Evolutionary conservation across 2,329 filamentous ascomycete genomes (phyloP).

Genomic region (Xylariaceae sp.): DNA sequence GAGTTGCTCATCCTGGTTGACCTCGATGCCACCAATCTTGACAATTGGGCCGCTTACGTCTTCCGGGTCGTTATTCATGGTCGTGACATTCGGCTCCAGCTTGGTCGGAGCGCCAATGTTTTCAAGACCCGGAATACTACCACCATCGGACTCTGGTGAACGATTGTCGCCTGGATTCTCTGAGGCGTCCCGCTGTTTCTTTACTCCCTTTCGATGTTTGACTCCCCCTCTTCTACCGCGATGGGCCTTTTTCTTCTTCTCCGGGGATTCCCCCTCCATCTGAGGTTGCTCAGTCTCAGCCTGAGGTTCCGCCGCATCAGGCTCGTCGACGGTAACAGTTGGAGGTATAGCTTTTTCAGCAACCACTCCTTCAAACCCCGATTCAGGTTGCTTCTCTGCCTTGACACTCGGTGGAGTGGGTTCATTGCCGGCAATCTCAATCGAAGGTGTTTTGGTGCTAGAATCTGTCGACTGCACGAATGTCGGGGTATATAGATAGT

Average conservation of each 20-base stretch:
- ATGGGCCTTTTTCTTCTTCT: conserved; percentile 67
- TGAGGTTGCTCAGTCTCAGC: conserved; percentile 30
- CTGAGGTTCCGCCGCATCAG: conserved; percentile 15
- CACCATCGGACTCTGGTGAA: conserved; percentile 39
- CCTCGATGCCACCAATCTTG: conserved; percentile 65
- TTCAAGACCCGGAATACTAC: conserved; percentile 65
- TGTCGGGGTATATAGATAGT: conserved; percentile 25
- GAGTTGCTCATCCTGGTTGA: conserved; percentile 64
- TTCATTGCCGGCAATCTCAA: conserved; percentile 2
- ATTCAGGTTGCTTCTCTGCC: conserved; percentile 8
- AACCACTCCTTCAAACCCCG: not conserved
- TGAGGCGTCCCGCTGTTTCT: conserved; percentile 55
- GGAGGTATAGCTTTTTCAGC: conserved; percentile 21
- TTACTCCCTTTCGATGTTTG: conserved; percentile 65
- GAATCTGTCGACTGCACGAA: conserved; percentile 28
- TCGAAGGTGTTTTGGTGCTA: not conserved
- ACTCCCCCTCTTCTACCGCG: conserved; percentile 73
- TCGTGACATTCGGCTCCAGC: conserved; percentile 65
- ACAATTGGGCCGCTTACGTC: conserved; percentile 63
- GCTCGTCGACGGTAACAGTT: conserved; percentile 22
- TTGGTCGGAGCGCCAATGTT: conserved; percentile 56
- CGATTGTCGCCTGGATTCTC: conserved; percentile 53
- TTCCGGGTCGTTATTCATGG: conserved; percentile 58
- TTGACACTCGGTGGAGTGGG: not conserved
- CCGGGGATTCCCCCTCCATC: conserved; percentile 38